phyloP scores from a whole-genome alignment of 2,329 filamentous ascomycete species.

The Cladosporium austrohemisphaericum region DNA sequence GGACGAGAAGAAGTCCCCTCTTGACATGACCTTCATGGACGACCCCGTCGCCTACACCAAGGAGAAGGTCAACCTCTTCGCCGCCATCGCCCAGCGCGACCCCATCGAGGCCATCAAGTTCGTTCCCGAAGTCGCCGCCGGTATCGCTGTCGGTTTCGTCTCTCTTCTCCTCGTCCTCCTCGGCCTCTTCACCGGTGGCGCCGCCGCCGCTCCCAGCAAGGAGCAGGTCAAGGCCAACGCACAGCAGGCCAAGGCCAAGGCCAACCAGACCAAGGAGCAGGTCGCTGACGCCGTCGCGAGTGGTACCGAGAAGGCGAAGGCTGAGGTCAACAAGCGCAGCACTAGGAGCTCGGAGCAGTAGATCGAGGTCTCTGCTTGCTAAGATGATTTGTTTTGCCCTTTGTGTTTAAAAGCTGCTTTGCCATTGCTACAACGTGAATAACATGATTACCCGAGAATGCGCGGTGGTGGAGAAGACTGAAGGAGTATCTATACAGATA shows the following conservation, averaged over 20 bases:
- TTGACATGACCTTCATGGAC: slow-evolving; percentile 81
- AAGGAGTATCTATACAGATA: no score
- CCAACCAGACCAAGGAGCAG: slow-evolving; percentile 63
- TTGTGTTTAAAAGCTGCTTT: no score
- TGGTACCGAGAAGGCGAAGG: slow-evolving; percentile 71
- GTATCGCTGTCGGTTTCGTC: slow-evolving; percentile 66
- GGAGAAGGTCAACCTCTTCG: slow-evolving; percentile 91
- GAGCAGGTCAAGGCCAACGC: slow-evolving; percentile 67
- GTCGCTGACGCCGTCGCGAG: slow-evolving; percentile 60
- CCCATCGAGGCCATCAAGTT: slow-evolving; percentile 81
- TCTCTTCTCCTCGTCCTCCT: slow-evolving; percentile 69
- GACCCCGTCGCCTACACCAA: slow-evolving; percentile 83
- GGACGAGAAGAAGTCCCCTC: slow-evolving; percentile 64
- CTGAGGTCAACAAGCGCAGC: slow-evolving; percentile 59
- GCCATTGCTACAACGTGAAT: no score
- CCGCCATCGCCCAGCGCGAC: slow-evolving; percentile 76
- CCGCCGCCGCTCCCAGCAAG: slow-evolving; percentile 59
- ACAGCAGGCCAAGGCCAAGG: slow-evolving; percentile 72
- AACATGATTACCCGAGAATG: no score
- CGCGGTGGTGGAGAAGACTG: no score
- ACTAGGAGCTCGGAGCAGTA: slow-evolving; percentile 42
- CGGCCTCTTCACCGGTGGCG: slow-evolving; percentile 61
- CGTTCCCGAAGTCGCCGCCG: slow-evolving; percentile 86
- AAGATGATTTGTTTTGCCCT: no score
- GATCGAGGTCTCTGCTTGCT: no score